Conservation (phyloP, 2,329 filamentous ascomycete genomes). For the Aureobasidium sp. region DNA sequence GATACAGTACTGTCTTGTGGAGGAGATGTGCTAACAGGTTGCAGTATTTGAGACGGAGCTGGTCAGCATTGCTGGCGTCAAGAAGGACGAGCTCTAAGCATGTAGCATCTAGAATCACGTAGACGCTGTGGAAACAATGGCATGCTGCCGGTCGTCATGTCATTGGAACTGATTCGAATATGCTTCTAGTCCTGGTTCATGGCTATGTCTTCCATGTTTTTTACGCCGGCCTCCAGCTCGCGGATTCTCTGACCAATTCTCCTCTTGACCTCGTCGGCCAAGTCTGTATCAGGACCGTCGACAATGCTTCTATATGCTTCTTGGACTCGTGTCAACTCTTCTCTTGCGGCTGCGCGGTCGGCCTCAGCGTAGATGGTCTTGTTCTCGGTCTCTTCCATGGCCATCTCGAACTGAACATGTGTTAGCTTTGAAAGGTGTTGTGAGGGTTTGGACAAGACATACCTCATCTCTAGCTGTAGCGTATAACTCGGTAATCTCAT, state of each 20-base stretch:
- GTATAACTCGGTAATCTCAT: slow-evolving; percentile 37
- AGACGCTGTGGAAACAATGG: background rate
- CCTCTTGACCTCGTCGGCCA: slow-evolving; percentile 45
- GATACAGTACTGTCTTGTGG: slow-evolving; percentile 17
- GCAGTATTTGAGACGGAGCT: slow-evolving; percentile 87
- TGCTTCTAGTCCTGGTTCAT: slow-evolving; percentile 39
- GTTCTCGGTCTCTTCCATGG: slow-evolving; percentile 46
- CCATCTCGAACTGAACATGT: slow-evolving; percentile 39
- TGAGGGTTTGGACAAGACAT: background rate
- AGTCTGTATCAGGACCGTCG: slow-evolving; percentile 33
- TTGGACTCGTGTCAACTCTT: slow-evolving; percentile 45
- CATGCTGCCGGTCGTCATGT: background rate
- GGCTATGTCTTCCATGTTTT: slow-evolving; percentile 46
- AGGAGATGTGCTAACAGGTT: slow-evolving; percentile 20
- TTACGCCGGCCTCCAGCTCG: slow-evolving; percentile 47
- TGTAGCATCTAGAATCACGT: background rate
- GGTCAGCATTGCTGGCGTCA: slow-evolving; percentile 70
- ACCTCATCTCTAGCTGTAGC: slow-evolving; percentile 32
- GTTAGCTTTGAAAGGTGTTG: background rate
- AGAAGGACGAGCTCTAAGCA: slow-evolving; percentile 30
- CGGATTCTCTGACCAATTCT: slow-evolving; percentile 46
- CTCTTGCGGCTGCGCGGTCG: slow-evolving; percentile 46
- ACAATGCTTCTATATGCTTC: slow-evolving; percentile 40
- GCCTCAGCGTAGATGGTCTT: slow-evolving; percentile 50
- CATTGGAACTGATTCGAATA: background rate